Evolutionary conservation across 2,329 filamentous ascomycete species (phyloP).

Genomic region (Monosporascus sp.): DNA sequence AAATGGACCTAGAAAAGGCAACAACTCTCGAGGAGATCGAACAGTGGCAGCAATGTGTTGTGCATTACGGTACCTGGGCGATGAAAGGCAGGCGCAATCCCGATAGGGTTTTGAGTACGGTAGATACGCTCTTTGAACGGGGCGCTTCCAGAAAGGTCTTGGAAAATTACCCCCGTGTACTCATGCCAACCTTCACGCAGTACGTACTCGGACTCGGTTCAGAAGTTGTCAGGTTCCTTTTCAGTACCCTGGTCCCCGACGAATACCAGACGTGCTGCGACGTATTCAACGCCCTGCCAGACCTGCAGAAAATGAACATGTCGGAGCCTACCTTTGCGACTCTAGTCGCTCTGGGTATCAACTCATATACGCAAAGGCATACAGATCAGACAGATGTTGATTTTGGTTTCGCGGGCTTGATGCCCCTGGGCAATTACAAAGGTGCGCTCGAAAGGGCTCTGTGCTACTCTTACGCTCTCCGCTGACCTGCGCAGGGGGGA

Average conservation of each 20-base stretch:
- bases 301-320: conserved; percentile 1
- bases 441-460: not conserved
- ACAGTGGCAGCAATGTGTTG: conserved; percentile 2
- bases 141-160: not conserved
- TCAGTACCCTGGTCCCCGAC: conserved; percentile 1
- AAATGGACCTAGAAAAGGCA: conserved; percentile 5
- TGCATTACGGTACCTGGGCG: conserved; percentile 5
- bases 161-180: not conserved
- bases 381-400: conserved; percentile 6
- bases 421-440: conserved; percentile 6
- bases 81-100: conserved; percentile 1
- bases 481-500: not conserved
- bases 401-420: conserved; percentile 6
- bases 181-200: conserved; percentile 1
- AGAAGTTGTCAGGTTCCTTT: conserved; percentile 3
- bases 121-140: not conserved
- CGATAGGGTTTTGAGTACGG: not conserved
- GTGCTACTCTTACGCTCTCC: not conserved
- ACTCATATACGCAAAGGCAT: conserved; percentile 6
- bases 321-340: conserved; percentile 5
- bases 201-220: conserved; percentile 4
- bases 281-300: not conserved
- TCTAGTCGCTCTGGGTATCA: conserved; percentile 3
- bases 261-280: conserved; percentile 4
- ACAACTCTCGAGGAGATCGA: conserved; percentile 3